These are phyloP conservation scores for Cyberlindnera suaveolens DNA, from an alignment of 805 yeast genomes.

Conservation along the genomic window DNA sequence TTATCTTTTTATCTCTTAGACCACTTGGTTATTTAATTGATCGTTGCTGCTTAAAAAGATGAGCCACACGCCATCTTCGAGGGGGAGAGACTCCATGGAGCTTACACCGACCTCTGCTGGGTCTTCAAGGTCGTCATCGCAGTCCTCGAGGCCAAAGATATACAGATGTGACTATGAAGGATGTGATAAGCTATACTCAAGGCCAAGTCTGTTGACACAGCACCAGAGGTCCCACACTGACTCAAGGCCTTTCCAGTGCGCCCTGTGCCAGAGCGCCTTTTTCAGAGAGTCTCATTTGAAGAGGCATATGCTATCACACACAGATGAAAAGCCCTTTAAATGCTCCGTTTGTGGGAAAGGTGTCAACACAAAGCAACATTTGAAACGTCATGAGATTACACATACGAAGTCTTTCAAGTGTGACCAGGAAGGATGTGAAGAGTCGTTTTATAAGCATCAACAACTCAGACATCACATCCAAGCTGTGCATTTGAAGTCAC, in stretches of 20 bases:
- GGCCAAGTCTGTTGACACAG: constrained; percentile 80
- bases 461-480: constrained; percentile 67
- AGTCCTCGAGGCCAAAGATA: constrained; percentile 46
- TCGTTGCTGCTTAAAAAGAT: neutral
- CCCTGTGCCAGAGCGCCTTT: constrained; percentile 58
- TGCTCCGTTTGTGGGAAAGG: constrained; percentile 81
- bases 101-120: constrained; percentile 5
- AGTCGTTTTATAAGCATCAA: constrained; percentile 68
- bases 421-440: constrained; percentile 53
- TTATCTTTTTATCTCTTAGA: no score
- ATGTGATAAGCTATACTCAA: constrained; percentile 70
- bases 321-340: constrained; percentile 57
- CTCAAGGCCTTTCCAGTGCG: constrained; percentile 70
- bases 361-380: constrained; percentile 72
- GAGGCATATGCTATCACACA: constrained; percentile 66
- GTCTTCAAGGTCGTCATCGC: constrained; percentile 24
- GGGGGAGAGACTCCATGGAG: constrained; percentile 1
- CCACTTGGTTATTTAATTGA: no score
- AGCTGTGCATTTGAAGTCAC: constrained; percentile 48
- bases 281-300: constrained; percentile 74
- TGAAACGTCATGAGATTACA: constrained; percentile 74
- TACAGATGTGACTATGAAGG: constrained; percentile 58
- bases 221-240: constrained; percentile 77
- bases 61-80: neutral
- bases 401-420: constrained; percentile 68